These are phyloP conservation scores for Coemansia sp. DNA, from an alignment of 192 early-diverging fungal genomes.

Conservation along the genomic window DNA sequence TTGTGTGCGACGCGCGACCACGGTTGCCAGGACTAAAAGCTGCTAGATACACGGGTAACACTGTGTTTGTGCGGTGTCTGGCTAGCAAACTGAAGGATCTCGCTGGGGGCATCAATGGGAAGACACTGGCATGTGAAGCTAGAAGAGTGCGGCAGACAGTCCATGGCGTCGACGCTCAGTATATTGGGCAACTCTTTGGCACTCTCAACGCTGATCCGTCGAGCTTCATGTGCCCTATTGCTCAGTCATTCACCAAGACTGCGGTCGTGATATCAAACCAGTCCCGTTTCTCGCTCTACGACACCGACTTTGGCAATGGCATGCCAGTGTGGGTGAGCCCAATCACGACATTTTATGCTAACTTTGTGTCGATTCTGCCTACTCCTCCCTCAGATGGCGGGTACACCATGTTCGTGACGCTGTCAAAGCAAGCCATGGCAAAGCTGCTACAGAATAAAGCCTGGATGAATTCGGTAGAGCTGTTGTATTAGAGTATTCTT, in stretches of 20 bases:
- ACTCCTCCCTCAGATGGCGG: not conserved
- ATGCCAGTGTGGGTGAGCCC: constrained; percentile 15
- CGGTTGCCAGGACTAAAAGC: not conserved
- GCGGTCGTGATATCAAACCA: constrained; percentile 19
- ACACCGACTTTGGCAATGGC: constrained; percentile 27
- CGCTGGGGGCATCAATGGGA: constrained; percentile 3
- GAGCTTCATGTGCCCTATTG: constrained; percentile 3
- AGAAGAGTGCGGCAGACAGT: constrained; percentile 3
- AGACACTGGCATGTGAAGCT: not conserved
- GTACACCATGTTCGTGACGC: constrained; percentile 17
- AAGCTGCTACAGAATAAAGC: constrained; percentile 7
- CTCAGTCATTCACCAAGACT: not conserved
- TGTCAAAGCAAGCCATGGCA: constrained; percentile 7
- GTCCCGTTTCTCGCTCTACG: constrained; percentile 17
- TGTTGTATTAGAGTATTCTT: not conserved
- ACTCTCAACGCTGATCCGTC: not conserved
- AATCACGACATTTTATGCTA: constrained; percentile 2
- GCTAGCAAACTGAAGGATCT: not conserved
- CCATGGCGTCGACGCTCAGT: not conserved
- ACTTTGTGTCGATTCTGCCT: constrained; percentile 14
- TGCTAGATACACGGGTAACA: not conserved
- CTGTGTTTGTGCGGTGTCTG: not conserved
- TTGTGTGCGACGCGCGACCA: constrained; percentile 13
- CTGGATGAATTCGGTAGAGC: not conserved
- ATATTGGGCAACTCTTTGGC: constrained; percentile 3